Evolutionary conservation across 2,329 filamentous ascomycete species (phyloP), one percentile per base, ranked within the genome.

Genomic region (Colletotrichum cereale): DNA sequence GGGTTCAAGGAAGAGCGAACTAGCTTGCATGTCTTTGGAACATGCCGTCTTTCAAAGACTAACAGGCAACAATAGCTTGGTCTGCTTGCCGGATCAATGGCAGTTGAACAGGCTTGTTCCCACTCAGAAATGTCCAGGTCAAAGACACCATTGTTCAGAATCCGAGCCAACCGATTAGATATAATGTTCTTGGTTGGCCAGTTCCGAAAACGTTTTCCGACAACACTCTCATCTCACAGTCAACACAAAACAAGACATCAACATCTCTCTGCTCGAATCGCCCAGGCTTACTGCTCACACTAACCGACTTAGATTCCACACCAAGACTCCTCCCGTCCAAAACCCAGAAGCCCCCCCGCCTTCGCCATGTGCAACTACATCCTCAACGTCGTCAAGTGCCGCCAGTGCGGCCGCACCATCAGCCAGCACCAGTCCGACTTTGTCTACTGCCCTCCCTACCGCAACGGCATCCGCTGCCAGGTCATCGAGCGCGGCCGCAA

Each of bases 341-440:
- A 34, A 4, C 18, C 44, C 36, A 12, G 42, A 7, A n/a, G n/a
- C n/a, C n/a, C n/a, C n/a, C 42, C 42, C 11, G 50, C 16, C 29
- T 11, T 14, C 53, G 40, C 14, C 31, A 72, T 72, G 70, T 72
- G 70, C 61, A 72, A 72, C 26, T 72, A 62, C 60, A n/a, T 72
- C 16, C n/a, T 48, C 53, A 52, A 62, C 56, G 56, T 72, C 40
- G 70, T 67, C 16, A 65, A 66, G 56, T 72, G 70, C 70, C 70
- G 70, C 48, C 70, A 71, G 55, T 72, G 66, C 16, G 55, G 62
- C 2, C 34, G 44, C 34, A 66, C 29, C 16, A 56, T 52, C 40
- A 61, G n/a, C 44, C 26, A 52, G 2, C 26, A 24, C 3, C 47
- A 57, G 14, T 55, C 66, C 26, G 56, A 66, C 48, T 66, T 21